These are phyloP conservation scores for sunflower (Helianthus annuus) DNA, from an alignment of 129 eudicot species.

Conservation along the genomic window DNA sequence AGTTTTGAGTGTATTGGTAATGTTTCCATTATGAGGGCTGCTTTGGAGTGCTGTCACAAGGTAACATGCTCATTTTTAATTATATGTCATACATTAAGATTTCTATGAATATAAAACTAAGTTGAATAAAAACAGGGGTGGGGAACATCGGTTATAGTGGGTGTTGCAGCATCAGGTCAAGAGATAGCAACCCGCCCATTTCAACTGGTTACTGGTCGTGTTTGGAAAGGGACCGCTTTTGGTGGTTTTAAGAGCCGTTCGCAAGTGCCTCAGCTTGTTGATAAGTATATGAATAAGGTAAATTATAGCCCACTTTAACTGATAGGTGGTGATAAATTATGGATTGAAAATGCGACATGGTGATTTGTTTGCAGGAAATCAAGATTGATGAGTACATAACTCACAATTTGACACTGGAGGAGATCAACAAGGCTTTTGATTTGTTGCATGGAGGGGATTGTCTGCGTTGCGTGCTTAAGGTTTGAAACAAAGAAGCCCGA, in stretches of 20 bases:
- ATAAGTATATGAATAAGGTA: constrained; percentile 89
- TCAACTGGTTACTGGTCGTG: constrained; percentile 97
- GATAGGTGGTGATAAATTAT: background rate
- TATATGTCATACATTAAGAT: background rate
- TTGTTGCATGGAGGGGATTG: constrained; percentile 91
- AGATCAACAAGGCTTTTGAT: constrained; percentile 83
- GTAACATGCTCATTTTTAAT: constrained; percentile 32
- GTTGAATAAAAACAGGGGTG: constrained; percentile 63
- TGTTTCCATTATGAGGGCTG: constrained; percentile 96
- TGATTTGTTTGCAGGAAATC: constrained; percentile 63
- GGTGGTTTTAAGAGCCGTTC: constrained; percentile 98
- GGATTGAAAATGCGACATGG: background rate
- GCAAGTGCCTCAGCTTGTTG: constrained; percentile 96
- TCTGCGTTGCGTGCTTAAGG: constrained; percentile 85
- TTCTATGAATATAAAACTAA: background rate
- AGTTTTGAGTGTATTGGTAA: constrained; percentile 99
- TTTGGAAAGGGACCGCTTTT: constrained; percentile 97
- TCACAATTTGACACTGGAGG: constrained; percentile 63
- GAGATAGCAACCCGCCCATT: constrained; percentile 96
- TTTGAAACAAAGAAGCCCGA: constrained; percentile 21
- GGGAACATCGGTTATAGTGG: constrained; percentile 99
- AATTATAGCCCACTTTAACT: background rate
- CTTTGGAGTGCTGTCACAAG: constrained; percentile 99
- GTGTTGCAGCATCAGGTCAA: constrained; percentile 99
- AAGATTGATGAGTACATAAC: constrained; percentile 94